Base-by-base conservation (phyloP, 129 eudicot species). In the Chrysanthemum seticuspe region DNA sequence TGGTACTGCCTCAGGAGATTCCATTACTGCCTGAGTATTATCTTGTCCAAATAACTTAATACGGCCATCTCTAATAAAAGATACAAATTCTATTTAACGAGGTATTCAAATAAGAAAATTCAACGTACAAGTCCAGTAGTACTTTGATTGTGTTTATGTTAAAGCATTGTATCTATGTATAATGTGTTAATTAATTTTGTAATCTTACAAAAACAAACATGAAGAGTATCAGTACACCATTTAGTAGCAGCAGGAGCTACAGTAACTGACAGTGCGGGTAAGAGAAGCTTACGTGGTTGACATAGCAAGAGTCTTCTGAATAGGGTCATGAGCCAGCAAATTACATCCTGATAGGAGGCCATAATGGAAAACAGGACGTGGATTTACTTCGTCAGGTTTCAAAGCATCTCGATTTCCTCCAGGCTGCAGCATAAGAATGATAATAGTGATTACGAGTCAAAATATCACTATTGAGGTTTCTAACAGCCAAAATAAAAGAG, bases 21-120 rank as follows among this genome's bases (percentile, higher is more conserved):
- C 91, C 71, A 95, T 56, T 64, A 95, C 69, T 21, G 85, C 84
- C 81, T 95, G 97, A 47, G 96, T 76, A 85, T 91, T 87, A 78
- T 84, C 91, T 80, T 78, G 90, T 54, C 99, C 96, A 67, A 86
- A 87, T 84, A 95, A 85, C 81, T 95, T 95, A 67, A 95, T 91
- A 51, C 84, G 96, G 13, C 99, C 96, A 72, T 91, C 90, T 75
- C 99, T 95, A 82, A 31, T 48, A 62, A 77, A 55, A 62, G n/a
- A 23, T 25, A 14, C 5, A 80, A 51, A 13, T 21, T 56, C 47
- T 49, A 67, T 48, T 62, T 54, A 23, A 47, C 74, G 6, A 65
- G 66, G 75, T 45, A 62, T 40, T 10, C n/a, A 15, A 62, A 62
- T 54, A 75, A 14, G 73, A 66, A 75, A 56, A 65, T 27, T 25